A percentile compares a stretch with the other conserved stretches of the same genome.
These are phyloP conservation scores for Penicillium sp. DNA, from an alignment of 2,329 filamentous ascomycete species.

Conservation along the genomic window DNA sequence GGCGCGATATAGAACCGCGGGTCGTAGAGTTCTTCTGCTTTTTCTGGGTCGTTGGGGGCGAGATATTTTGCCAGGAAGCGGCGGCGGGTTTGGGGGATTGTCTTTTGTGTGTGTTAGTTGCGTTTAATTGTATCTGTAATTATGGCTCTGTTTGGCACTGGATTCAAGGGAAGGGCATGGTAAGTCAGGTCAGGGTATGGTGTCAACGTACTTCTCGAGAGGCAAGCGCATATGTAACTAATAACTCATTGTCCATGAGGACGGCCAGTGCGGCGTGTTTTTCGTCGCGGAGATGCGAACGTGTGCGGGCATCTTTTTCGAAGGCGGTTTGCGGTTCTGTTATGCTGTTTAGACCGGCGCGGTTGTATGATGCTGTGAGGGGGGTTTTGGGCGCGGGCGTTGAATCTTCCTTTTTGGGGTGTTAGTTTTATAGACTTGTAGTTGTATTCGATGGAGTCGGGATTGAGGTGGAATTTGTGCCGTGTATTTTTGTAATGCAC, in stretches of 20 bases:
- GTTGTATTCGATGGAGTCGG: background rate
- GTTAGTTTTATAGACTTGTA: background rate
- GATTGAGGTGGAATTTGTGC: background rate
- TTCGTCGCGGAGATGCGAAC: conserved; percentile 33
- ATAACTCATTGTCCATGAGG: conserved; percentile 40
- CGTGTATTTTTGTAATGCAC: background rate
- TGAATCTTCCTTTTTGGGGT: background rate
- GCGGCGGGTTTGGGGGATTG: conserved; percentile 41
- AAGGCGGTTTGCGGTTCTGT: background rate
- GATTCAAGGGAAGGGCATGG: background rate
- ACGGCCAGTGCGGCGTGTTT: conserved; percentile 41
- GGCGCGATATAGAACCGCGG: conserved; percentile 30
- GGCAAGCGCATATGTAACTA: conserved; percentile 42
- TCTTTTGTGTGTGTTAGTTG: conserved; percentile 29
- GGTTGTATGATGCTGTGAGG: background rate
- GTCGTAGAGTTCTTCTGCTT: conserved; percentile 30
- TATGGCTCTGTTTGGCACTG: background rate
- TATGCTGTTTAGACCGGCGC: background rate
- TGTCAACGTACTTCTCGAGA: conserved; percentile 36
- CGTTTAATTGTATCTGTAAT: background rate
- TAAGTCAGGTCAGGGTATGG: no score
- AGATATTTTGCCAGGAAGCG: conserved; percentile 39
- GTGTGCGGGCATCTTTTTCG: conserved; percentile 7
- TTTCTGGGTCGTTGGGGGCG: conserved; percentile 27
- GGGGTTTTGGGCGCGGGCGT: background rate